A percentile compares a stretch with the other conserved stretches of the same genome.
Conservation (phyloP, 2,329 filamentous ascomycete species). For the Pseudogymnoascus sp. region DNA sequence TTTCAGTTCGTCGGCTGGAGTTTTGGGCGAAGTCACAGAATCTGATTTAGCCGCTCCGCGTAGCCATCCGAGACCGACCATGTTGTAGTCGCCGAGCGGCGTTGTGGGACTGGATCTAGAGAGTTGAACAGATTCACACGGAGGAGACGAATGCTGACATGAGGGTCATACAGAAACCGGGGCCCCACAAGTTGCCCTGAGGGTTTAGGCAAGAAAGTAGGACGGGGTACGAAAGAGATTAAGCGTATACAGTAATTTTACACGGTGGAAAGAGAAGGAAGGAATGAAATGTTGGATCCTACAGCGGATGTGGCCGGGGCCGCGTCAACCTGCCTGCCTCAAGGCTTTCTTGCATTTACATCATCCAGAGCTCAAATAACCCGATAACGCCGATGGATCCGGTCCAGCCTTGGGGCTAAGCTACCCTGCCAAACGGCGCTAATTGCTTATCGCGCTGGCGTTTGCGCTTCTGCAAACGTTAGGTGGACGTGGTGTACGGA, state of each 20-base stretch:
- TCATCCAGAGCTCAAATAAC: not conserved
- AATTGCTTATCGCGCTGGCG: conserved; percentile 4
- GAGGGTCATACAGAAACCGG: not conserved
- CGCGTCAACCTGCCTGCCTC: not conserved
- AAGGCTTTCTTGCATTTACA: not conserved
- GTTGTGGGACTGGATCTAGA: not conserved
- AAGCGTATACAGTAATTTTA: conserved; percentile 3
- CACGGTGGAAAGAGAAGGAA: not conserved
- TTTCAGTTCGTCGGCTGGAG: conserved; percentile 37
- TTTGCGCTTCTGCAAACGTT: conserved; percentile 4
- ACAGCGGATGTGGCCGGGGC: not conserved
- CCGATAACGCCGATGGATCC: conserved; percentile 7
- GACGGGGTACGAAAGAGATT: not conserved
- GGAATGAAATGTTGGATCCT: not conserved
- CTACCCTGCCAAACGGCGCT: not conserved
- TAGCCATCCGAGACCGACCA: conserved; percentile 6
- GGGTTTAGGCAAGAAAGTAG: not conserved
- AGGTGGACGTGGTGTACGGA: not conserved
- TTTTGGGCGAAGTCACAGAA: conserved; percentile 15
- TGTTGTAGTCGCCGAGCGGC: not conserved
- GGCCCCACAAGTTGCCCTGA: not conserved
- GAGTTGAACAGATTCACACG: not conserved
- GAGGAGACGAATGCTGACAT: not conserved
- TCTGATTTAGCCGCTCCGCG: not conserved
- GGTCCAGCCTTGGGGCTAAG: not conserved